A percentile compares a stretch with the other conserved stretches of the same genome.
Evolutionary conservation across 2,329 filamentous ascomycete genomes (phyloP).

Genomic region (Thelonectria discophora): DNA sequence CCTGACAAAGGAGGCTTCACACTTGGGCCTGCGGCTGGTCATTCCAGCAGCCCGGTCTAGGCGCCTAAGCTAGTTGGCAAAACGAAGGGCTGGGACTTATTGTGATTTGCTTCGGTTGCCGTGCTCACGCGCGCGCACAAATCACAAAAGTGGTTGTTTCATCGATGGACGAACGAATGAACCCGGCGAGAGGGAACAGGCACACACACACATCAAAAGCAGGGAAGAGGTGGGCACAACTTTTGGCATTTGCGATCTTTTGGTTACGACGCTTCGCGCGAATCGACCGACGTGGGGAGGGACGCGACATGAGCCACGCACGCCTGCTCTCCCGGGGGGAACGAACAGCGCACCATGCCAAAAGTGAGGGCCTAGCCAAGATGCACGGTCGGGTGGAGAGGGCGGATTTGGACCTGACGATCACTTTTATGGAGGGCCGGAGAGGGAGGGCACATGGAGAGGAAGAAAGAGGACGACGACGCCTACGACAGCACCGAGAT

Average conservation of each 20-base stretch:
- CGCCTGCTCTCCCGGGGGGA: neutral
- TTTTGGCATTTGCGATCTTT: neutral
- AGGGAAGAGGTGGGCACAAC: too few relatives aligned
- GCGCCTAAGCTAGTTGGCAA: neutral
- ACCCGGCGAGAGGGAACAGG: neutral
- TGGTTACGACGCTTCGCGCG: neutral
- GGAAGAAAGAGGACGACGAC: too few relatives aligned
- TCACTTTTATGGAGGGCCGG: neutral
- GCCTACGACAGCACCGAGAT: neutral
- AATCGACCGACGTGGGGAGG: neutral
- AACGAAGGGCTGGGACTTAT: too few relatives aligned
- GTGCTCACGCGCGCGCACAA: neutral
- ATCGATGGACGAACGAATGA: too few relatives aligned
- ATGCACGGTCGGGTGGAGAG: neutral
- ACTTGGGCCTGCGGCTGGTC: slow-evolving; percentile 5
- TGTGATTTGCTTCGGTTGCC: neutral
- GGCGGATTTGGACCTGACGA: neutral
- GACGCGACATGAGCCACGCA: neutral
- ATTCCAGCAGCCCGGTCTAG: slow-evolving; percentile 7
- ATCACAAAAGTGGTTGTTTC: neutral
- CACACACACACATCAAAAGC: neutral
- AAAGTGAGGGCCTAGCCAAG: neutral
- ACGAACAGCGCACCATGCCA: neutral
- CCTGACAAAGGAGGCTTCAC: neutral
- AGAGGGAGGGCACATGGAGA: neutral